Base-by-base conservation (phyloP, 2,329 filamentous ascomycete genomes). In the Ascosphaera aggregata region DNA sequence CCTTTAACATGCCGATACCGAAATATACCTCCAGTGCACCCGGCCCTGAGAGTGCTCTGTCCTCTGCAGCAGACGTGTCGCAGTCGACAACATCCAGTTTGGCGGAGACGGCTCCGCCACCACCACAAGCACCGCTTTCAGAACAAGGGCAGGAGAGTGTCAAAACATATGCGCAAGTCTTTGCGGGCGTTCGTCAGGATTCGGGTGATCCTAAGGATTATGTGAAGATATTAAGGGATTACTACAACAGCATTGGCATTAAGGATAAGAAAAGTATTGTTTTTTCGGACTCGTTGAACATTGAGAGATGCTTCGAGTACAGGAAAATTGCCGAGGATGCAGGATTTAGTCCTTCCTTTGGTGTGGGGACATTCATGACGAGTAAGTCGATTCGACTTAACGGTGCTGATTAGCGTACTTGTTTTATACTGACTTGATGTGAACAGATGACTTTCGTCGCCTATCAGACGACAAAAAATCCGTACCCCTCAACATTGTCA, bases 251-350 rank as follows among this genome's bases (percentile, higher is more conserved):
- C 13, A 66, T 78, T 47, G 74, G 74, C 3, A 79, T 94, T 55
- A 73, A 65, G 39, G 79, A 77, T 2, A 75, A 75, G 60, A 95
- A 95, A 65, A 73, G 71, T 0, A 77, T 98, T 43, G 86, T 98
- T 2, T 98, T 95, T 54, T 95, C 86, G 0, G 89, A 98, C 57
- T 91, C 85, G 3, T 63, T 98, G 42, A 80, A 95, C 52, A 80
- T 94, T 38, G 84, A 94, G 30, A 71, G 76, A 40, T 94, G 86
- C 52, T 64, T 95, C 38, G 73, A 91, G 55, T 98, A 95, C 62
- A 92, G 92, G 63, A 62, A 71, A 41, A 69, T 81, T 19, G 77
- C 85, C 0, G 82, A 94, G 46, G 69, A 73, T 31, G 71, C 75
- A 11, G 80, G 80, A 1, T 85, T 98, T 56, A 70, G 75, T 43